Evolutionary conservation across 1,284 basidiomycete genomes (phyloP), one percentile per base, ranked within the genome.

Genomic region (Cutaneotrichosporon cutaneum): DNA sequence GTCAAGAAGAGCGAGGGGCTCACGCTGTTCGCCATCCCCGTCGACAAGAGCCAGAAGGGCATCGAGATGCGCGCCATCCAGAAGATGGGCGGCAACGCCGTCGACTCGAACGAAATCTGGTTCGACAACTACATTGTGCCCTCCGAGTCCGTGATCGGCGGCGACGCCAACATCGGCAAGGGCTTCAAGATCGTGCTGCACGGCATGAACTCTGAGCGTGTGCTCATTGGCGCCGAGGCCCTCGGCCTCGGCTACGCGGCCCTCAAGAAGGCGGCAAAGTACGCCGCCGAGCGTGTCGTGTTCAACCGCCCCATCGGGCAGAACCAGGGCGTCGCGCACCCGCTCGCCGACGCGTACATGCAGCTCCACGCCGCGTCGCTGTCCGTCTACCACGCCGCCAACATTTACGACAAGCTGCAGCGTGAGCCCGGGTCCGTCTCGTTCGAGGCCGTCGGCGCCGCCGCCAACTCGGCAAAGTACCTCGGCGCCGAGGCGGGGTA

Each of bases 211-310:
- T 79, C 80, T n/a, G 80, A 81, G 60, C 68, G 80, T 3, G 77
- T 76, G 54, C 62, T 81, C 13, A 66, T 81, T n/a, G 79, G 77
- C 0, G 80, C 78, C 27, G 80, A 81, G 68, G 78, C 80, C 18
- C 64, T 81, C 16, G 80, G 80, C 73, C 59, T 70, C 66, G 67
- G 64, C 0, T 64, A 65, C 47, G 67, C 59, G 1, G 61, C 65
- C 11, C 60, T 65, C 44, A 52, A 60, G 42, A 54, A 56, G 33
- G 64, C 64, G 0, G 54, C 61, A 0, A 42, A 58, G 53, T 65
- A 65, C 36, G 64, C 64, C 2, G 51, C 1, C 45, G 68, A 65
- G 50, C 59, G 68, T 39, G 56, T 55, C 26, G 62, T 66, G 32
- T 68, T 65, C 22, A 54, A 54, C 61, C 63, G 66, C 54, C 61